Evolutionary conservation across 2,329 filamentous ascomycete genomes (phyloP), one percentile per base, ranked within the genome.

Genomic region (Cladosporium sp.): DNA sequence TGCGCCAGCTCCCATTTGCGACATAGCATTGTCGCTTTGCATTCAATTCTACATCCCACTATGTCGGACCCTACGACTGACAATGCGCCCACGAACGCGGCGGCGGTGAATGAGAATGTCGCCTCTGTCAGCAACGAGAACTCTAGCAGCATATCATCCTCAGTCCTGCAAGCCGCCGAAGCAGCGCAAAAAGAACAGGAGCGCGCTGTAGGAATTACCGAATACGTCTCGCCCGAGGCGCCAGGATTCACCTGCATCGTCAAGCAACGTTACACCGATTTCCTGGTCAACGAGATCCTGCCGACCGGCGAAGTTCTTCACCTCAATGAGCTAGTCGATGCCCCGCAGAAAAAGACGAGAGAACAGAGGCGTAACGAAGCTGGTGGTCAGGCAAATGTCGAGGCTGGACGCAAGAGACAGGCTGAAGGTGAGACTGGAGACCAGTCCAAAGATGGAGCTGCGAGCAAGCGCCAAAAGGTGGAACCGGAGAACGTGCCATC

Each of bases 271-370:
- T 96, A 91, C 68, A 92, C 90, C 3, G 91, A 96, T 67, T 96
- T 96, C 61, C 75, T 93, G 59, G 91, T 96, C 59, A 91, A 95
- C 63, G 91, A 96, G 68, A 92, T 96, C 55, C 73, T 79, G 16
- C 82, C 84, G 25, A 80, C 85, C 62, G 90, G 90, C 13, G 70
- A 82, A 48, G 87, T 95, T 12, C 67, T 93, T 46, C 88, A 92
- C 67, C 73, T 96, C 42, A 75, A 69, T 51, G 78, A 74, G 47
- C 67, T 78, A 20, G 60, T 58, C 25, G 59, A 50, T 16, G 40
- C 58, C 29, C 52, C 32, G 12, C 53, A 48, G 15, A 57, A 58
- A 42, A 55, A 33, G 30, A 32, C 33, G 42, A 49, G 38, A 20
- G 39, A 51, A 11, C 42, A 53, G 40, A 51, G 38, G 18, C 33